Conservation (phyloP, 805 yeast species). For the Spathaspora passalidarum region DNA sequence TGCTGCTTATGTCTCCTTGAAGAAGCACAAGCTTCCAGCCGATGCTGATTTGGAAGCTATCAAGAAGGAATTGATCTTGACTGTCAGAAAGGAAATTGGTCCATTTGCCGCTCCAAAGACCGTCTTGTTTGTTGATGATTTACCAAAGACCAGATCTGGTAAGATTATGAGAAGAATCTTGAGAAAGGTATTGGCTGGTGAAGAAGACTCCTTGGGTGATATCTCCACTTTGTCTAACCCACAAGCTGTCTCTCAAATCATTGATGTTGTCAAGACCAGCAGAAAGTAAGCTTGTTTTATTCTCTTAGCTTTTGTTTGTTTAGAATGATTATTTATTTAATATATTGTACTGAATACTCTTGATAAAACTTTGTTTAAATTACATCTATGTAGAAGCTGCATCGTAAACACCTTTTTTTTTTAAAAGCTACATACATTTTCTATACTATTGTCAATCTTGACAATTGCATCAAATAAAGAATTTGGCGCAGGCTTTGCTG, state of each 20-base stretch:
- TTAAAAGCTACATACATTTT: no score
- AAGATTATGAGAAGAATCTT: slow-evolving; percentile 98
- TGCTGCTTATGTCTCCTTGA: slow-evolving; percentile 88
- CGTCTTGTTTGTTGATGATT: slow-evolving; percentile 77
- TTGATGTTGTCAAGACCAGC: slow-evolving; percentile 50
- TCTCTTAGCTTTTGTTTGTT: not conserved
- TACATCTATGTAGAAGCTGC: not conserved
- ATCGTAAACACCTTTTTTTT: no score
- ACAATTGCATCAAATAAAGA: slow-evolving; percentile 45
- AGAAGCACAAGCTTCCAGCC: slow-evolving; percentile 43
- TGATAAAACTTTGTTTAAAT: not conserved
- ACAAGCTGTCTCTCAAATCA: slow-evolving; percentile 72
- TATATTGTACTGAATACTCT: not conserved
- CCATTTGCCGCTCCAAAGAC: slow-evolving; percentile 95
- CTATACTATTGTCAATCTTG: slow-evolving; percentile 4
- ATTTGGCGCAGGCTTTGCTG: slow-evolving; percentile 69
- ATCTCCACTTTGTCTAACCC: slow-evolving; percentile 87
- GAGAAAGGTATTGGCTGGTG: slow-evolving; percentile 89
- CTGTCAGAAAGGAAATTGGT: slow-evolving; percentile 90
- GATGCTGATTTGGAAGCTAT: slow-evolving; percentile 52
- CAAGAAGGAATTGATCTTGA: slow-evolving; percentile 74
- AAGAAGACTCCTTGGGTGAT: slow-evolving; percentile 91
- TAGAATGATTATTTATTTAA: not conserved
- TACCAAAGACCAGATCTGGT: slow-evolving; percentile 98
- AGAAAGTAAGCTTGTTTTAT: slow-evolving; percentile 7